A percentile compares a stretch with the other conserved stretches of the same genome.
These are phyloP conservation scores for Magnolia changhungtana DNA, from an alignment of 164 flowering plant species.

Conservation along the genomic window DNA sequence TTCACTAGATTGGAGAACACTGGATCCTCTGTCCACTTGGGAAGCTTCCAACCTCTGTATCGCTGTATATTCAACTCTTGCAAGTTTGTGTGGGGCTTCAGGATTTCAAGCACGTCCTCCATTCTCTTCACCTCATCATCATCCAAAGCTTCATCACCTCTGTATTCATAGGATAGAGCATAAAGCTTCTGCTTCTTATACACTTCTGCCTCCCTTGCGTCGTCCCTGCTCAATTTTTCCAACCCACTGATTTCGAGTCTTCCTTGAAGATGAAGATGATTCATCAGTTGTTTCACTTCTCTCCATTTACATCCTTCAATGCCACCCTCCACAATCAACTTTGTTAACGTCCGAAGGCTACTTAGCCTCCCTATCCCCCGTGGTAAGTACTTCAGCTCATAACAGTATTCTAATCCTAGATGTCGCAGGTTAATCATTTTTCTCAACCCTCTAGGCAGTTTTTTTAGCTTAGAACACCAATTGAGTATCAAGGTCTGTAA, in stretches of 20 bases:
- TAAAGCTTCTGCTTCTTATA: neutral
- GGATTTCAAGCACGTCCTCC: neutral
- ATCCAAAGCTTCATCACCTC: neutral
- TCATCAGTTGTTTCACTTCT: slow-evolving; percentile 9
- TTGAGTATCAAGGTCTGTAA: no score
- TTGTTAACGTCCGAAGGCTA: neutral
- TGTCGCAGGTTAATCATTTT: slow-evolving; percentile 12
- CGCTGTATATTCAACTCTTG: accelerated
- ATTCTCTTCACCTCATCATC: neutral
- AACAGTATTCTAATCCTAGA: neutral
- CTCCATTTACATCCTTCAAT: slow-evolving; percentile 1
- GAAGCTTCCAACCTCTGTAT: neutral
- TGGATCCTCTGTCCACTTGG: neutral
- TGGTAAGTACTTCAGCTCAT: neutral
- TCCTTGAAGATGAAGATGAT: neutral
- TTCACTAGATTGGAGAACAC: neutral
- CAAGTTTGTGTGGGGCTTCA: neutral
- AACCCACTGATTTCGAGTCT: neutral
- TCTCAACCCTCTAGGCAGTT: neutral
- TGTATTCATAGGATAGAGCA: neutral
- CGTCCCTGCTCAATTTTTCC: neutral
- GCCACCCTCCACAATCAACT: slow-evolving; percentile 7
- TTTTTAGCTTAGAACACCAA: no score
- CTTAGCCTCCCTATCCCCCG: slow-evolving; percentile 5
- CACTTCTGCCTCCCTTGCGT: slow-evolving; percentile 4